Evolutionary conservation across 345 rosid species (phyloP).

Genomic region (Camelina laxa): DNA sequence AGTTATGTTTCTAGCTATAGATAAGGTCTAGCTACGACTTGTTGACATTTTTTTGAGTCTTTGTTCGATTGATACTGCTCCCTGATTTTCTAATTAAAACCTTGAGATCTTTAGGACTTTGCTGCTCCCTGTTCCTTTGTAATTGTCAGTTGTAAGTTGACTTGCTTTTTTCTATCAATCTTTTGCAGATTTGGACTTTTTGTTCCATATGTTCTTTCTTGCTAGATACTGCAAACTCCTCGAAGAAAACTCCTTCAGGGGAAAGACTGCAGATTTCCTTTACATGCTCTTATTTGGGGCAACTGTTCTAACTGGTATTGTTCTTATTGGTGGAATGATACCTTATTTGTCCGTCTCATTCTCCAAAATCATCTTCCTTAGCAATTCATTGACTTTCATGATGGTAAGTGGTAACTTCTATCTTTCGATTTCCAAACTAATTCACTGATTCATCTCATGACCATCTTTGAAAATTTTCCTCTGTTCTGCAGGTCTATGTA

Average conservation of each 20-base stretch:
- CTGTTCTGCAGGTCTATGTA: slow-evolving; percentile 73
- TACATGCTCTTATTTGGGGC: slow-evolving; percentile 96
- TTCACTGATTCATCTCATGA: background rate
- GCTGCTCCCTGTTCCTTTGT: background rate
- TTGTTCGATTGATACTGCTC: background rate
- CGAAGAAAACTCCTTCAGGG: slow-evolving; percentile 97
- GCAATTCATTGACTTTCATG: slow-evolving; percentile 99
- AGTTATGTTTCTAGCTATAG: background rate
- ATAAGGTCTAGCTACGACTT: slow-evolving; percentile 1
- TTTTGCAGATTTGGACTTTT: slow-evolving; percentile 82
- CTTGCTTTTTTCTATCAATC: background rate
- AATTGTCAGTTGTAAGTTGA: background rate
- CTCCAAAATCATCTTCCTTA: slow-evolving; percentile 90
- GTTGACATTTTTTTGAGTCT: background rate
- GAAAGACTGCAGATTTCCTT: slow-evolving; percentile 96
- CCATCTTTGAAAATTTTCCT: background rate
- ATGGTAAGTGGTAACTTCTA: slow-evolving; percentile 56
- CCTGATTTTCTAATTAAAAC: no score
- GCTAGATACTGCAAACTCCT: slow-evolving; percentile 97
- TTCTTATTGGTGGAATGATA: slow-evolving; percentile 87
- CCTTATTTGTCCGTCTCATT: slow-evolving; percentile 90
- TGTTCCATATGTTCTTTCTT: slow-evolving; percentile 96
- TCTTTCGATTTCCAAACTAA: background rate
- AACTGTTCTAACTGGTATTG: slow-evolving; percentile 74
- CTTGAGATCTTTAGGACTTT: background rate